Conservation (phyloP, 2,329 filamentous ascomycete genomes). For the Colletotrichum shisoi region DNA sequence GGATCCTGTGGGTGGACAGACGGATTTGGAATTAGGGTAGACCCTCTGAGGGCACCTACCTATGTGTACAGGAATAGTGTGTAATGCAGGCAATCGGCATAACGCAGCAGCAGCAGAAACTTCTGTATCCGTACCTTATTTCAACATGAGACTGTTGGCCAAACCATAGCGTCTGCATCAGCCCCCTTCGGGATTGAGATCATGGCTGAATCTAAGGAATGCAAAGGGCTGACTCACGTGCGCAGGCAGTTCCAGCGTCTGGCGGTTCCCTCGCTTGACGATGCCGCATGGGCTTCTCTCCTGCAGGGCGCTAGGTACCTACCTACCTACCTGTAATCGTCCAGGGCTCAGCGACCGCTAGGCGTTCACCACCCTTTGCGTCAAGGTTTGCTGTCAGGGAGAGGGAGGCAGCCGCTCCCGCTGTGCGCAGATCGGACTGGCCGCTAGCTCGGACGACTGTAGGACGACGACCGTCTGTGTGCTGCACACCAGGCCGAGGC, state of each 20-base stretch:
- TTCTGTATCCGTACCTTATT: not conserved
- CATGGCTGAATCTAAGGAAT: slow-evolving; percentile 9
- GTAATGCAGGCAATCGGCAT: not conserved
- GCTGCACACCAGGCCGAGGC: not conserved
- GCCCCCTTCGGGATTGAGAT: slow-evolving; percentile 4
- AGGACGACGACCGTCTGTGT: slow-evolving; percentile 11
- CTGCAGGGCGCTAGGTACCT: slow-evolving; percentile 8
- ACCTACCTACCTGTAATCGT: no score
- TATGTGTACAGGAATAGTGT: no score
- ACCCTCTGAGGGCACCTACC: not conserved
- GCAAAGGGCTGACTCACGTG: slow-evolving; percentile 27
- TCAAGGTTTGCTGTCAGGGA: slow-evolving; percentile 22
- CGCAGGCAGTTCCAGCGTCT: slow-evolving; percentile 1
- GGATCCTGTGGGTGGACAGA: slow-evolving; percentile 6
- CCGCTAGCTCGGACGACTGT: slow-evolving; percentile 31
- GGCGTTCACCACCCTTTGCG: slow-evolving; percentile 3
- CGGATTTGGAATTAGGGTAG: slow-evolving; percentile 12
- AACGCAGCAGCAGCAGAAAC: slow-evolving; percentile 1
- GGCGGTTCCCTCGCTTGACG: slow-evolving; percentile 24
- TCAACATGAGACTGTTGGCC: slow-evolving; percentile 24
- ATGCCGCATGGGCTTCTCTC: slow-evolving; percentile 3
- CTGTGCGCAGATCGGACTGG: slow-evolving; percentile 25
- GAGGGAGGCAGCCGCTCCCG: slow-evolving; percentile 22
- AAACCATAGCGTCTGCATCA: slow-evolving; percentile 21
- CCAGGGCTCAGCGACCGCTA: slow-evolving; percentile 19